Evolutionary conservation across 2,329 filamentous ascomycete genomes (phyloP), one percentile per base, ranked within the genome.

Genomic region (Paraphoma sp.): DNA sequence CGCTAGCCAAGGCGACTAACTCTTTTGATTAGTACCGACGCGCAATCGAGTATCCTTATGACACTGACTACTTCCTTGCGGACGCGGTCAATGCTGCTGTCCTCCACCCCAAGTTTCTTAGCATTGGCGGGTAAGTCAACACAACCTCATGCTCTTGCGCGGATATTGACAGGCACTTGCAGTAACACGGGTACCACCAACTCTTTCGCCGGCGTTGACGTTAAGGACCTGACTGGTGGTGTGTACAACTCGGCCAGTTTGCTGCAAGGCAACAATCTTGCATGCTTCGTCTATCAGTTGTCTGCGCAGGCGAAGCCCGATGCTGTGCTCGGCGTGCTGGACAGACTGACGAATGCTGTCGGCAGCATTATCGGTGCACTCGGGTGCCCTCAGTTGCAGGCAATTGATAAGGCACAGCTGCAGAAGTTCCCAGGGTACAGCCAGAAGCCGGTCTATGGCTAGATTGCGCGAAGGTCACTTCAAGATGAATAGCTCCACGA

Each of bases 261-360:
- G 4, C 41, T 56, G 9, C 52, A 63, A 48, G 60, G 63, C 18
- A 65, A 65, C 38, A 65, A 65, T 33, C 38, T 65, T 6, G 63
- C 38, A 6, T 65, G 63, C 44, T 65, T 59, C 17, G 42, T 62
- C 6, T 65, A 65, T 45, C 63, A 65, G 48, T 18, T 63, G 1
- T 59, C 66, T 8, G 57, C 66, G 1, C 63, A 66, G 36, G 66
- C 63, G 2, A 68, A 68, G 54, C 61, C 66, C 6, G 66, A 69
- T 9, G 57, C 63, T 11, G 46, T 67, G 14, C 58, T 66, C 4
- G 61, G 64, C 29, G 43, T 54, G 1, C 54, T 69, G 3, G 50
- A 38, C 11, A 38, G 52, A 36, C 58, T 69, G 11, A 66, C 63
- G 3, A 43, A 53, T 45, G 56, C 59, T 10, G 53, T 69, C 6